These are phyloP conservation scores for Friedmanniomyces simplex DNA, from an alignment of 495 filamentous ascomycete genomes.

Conservation along the genomic window DNA sequence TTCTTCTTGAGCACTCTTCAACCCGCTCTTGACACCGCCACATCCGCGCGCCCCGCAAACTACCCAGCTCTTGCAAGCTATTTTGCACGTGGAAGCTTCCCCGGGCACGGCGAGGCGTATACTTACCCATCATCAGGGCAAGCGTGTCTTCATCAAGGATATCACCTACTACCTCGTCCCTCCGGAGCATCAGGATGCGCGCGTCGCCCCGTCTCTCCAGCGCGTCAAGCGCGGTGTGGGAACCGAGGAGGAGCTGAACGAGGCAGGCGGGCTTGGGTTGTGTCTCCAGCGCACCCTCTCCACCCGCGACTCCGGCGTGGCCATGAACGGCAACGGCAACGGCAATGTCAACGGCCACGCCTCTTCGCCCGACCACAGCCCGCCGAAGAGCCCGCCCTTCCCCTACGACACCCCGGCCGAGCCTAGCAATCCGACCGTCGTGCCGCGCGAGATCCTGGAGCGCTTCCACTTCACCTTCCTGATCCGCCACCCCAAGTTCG, in stretches of 20 bases:
- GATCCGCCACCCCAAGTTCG: conserved; percentile 80
- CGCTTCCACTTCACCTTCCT: conserved; percentile 93
- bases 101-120: background rate
- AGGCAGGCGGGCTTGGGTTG: conserved; percentile 23
- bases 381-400: conserved; percentile 35
- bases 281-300: conserved; percentile 14
- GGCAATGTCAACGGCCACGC: too few relatives aligned
- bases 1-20: background rate
- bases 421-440: conserved; percentile 68
- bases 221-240: conserved; percentile 49
- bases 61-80: too few relatives aligned
- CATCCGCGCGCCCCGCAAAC: too few relatives aligned
- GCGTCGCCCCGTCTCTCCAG: conserved; percentile 64
- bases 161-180: conserved; percentile 84
- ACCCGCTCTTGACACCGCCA: too few relatives aligned
- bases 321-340: conserved; percentile 14
- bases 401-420: conserved; percentile 49
- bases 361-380: conserved; percentile 22
- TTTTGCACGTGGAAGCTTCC: too few relatives aligned
- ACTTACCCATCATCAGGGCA: conserved; percentile 43
- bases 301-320: conserved; percentile 13
- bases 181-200: conserved; percentile 53
- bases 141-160: conserved; percentile 95
- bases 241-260: conserved; percentile 30
- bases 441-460: conserved; percentile 57